Base-by-base conservation (phyloP, 1,139 yeast genomes). In the Saccharomycopsis crataegensis region DNA sequence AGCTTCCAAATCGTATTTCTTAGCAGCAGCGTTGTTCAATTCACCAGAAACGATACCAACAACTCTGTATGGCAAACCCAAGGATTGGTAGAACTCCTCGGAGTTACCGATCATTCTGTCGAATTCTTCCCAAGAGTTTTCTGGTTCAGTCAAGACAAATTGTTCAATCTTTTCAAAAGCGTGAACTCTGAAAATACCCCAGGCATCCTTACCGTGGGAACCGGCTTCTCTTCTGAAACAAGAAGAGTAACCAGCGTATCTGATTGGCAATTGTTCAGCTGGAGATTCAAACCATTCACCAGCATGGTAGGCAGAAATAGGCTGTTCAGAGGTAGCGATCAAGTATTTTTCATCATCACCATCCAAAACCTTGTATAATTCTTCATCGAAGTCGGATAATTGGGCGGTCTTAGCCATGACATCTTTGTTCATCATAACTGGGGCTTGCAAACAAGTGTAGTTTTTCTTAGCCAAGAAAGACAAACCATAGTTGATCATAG, bases 211-310 rank as follows among this genome's bases (percentile, higher is more conserved):
- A 71, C 99, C 99, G 67, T 93, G 98, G 60, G 96, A 85, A 62
- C 99, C 99, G 58, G 99, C 99, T 76, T 93, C 99, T 75, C 99
- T 88, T 74, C 99, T 86, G 83, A 93, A 93, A 82, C 99, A 93
- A 52, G 96, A 86, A 37, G 98, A 90, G 76, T 85, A 93, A 64
- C 99, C 99, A 52, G 96, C 99, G 67, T 93, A 93, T 73, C 88
- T 83, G 61, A 89, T 81, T 59, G 99, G 99, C 65, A 93, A 79
- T 76, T 93, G 99, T 73, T 91, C 98, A 59, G 85, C 83, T 58
- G 99, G 99, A 64, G 88, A 84, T 73, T 94, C 99, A 66, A 93
- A 94, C 99, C 99, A 94, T 75, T 93, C 99, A 65, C 86, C 86
- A 52, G 97, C 84, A 74, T 93, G 99, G 74, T 86, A 91, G 36